These are phyloP conservation scores for maize (Zea mays) DNA, from an alignment of 176 grass and related monocot genomes.

Conservation along the genomic window DNA sequence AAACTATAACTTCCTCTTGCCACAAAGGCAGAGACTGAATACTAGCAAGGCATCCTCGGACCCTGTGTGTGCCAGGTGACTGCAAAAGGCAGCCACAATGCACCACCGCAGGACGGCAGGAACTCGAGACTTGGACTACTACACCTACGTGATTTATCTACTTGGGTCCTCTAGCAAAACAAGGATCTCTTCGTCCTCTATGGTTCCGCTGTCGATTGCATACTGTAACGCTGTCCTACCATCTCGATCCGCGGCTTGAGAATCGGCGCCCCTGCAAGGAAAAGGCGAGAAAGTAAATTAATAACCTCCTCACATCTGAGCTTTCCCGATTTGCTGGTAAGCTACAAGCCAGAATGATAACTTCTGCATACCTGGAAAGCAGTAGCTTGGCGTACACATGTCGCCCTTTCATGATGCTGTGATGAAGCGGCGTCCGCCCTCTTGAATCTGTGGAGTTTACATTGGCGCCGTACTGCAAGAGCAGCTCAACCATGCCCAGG, in stretches of 20 bases:
- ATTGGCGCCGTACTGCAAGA: conserved; percentile 89
- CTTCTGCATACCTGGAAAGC: conserved; percentile 68
- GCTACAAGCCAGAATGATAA: neutral
- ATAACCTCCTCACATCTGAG: neutral
- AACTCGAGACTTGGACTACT: conserved; percentile 22
- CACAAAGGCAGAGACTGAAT: neutral
- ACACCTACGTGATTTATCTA: conserved; percentile 54
- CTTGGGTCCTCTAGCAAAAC: conserved; percentile 75
- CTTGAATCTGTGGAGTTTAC: conserved; percentile 66
- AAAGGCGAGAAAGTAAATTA: neutral
- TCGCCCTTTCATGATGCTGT: conserved; percentile 79
- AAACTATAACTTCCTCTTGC: conserved; percentile 28
- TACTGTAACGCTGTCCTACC: conserved; percentile 82
- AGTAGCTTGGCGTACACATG: conserved; percentile 58
- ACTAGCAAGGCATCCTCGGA: neutral
- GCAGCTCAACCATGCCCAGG: conserved; percentile 92
- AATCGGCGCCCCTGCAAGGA: conserved; percentile 73
- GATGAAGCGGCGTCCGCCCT: conserved; percentile 78
- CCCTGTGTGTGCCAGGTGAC: conserved; percentile 17
- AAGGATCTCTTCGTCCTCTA: conserved; percentile 84
- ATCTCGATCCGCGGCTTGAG: conserved; percentile 56
- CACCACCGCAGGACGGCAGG: neutral
- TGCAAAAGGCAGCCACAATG: conserved; percentile 1
- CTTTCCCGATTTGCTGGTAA: neutral
- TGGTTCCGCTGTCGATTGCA: conserved; percentile 72